Evolutionary conservation across 73 alveolate species (phyloP).

Genomic region (Tetrahymena malaccensis): DNA sequence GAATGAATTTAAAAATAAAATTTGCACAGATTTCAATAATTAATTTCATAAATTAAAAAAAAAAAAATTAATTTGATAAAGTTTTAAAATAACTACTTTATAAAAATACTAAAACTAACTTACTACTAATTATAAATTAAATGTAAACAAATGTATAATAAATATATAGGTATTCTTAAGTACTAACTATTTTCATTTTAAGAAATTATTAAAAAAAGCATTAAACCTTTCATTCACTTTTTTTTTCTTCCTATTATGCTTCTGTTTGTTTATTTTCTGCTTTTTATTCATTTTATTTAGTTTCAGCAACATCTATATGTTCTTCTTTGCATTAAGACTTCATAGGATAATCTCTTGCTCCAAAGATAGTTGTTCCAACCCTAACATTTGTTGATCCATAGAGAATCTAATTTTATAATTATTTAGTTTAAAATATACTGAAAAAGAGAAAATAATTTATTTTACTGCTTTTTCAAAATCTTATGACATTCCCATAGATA

Average conservation of each 20-base stretch:
- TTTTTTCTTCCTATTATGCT: not conserved
- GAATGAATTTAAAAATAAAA: too few relatives aligned
- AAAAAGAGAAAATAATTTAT: too few relatives aligned
- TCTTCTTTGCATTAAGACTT: not conserved
- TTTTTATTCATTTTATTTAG: not conserved
- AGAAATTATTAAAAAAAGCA: too few relatives aligned
- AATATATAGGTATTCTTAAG: too few relatives aligned
- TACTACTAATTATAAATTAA: too few relatives aligned
- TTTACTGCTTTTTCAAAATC: conserved; percentile 77
- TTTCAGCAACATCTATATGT: not conserved
- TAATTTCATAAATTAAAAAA: too few relatives aligned
- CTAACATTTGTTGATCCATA: conserved; percentile 88
- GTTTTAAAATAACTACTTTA: too few relatives aligned
- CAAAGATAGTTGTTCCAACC: conserved; percentile 87
- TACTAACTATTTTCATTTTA: too few relatives aligned
- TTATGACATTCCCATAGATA: conserved; percentile 88
- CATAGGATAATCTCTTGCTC: conserved; percentile 46
- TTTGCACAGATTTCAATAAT: too few relatives aligned
- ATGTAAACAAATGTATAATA: too few relatives aligned
- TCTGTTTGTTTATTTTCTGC: not conserved
- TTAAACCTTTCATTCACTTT: not conserved
- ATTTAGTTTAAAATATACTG: not conserved
- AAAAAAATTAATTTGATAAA: too few relatives aligned
- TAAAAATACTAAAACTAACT: too few relatives aligned
- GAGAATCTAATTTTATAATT: conserved; percentile 7